A percentile compares a stretch with the other conserved stretches of the same genome.
Evolutionary conservation across 257 asterid genomes (phyloP).

Genomic region (Primulina eburnea): DNA sequence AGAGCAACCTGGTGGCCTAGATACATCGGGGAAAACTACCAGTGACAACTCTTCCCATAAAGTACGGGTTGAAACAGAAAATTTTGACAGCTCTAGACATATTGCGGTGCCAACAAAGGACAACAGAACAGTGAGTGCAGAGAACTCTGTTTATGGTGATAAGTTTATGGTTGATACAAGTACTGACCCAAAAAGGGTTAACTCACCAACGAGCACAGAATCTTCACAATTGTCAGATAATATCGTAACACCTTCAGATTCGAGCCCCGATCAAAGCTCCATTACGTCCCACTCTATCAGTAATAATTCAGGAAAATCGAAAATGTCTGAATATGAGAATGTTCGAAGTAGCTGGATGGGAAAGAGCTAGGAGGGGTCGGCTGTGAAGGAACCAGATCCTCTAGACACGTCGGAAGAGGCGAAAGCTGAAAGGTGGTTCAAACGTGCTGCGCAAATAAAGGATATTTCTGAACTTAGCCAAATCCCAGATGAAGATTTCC

Average conservation of each 20-base stretch:
- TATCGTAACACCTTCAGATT: constrained; percentile 18
- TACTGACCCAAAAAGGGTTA: background rate
- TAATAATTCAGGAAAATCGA: constrained; percentile 26
- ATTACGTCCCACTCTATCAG: constrained; percentile 12
- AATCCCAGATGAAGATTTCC: constrained; percentile 96
- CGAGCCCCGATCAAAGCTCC: constrained; percentile 23
- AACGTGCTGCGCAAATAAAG: constrained; percentile 86
- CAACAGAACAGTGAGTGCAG: constrained; percentile 19
- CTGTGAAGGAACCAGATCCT: constrained; percentile 67
- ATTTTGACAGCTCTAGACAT: constrained; percentile 21
- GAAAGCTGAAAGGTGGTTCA: constrained; percentile 93
- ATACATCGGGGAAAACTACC: constrained; percentile 26
- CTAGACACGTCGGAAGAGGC: constrained; percentile 98
- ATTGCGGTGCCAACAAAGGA: constrained; percentile 18
- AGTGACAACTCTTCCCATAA: constrained; percentile 31
- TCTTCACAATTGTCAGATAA: constrained; percentile 27
- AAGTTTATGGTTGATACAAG: constrained; percentile 6
- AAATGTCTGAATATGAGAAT: constrained; percentile 29
- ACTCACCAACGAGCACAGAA: constrained; percentile 20
- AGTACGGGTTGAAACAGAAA: constrained; percentile 18
- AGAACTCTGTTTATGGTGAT: constrained; percentile 14
- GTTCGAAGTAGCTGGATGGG: constrained; percentile 45
- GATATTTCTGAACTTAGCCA: constrained; percentile 90
- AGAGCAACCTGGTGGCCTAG: constrained; percentile 31
- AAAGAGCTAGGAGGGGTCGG: constrained; percentile 77